Base-by-base conservation (phyloP, 1,139 yeast species). In the Yamadazyma trypodendri region DNA sequence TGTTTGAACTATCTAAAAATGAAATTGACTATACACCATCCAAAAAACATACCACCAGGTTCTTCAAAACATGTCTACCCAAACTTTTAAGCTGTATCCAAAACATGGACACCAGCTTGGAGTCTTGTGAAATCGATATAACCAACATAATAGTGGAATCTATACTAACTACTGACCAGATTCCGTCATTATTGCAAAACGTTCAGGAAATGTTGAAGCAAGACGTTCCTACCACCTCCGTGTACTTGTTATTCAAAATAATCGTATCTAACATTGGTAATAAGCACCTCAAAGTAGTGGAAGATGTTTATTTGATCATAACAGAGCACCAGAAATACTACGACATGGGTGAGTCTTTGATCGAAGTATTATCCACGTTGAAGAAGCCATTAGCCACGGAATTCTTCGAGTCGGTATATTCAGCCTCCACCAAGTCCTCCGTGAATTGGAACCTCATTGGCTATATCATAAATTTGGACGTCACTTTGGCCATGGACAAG, bases 311-410 rank as follows among this genome's bases (percentile, higher is more conserved):
- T 47, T 51, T 58, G 12, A 35, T 58, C 7, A 63, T 78, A 10
- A 61, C 67, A 2, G 38, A 50, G 8, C 41, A 40, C 2, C 43
- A 51, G 1, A 50, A 58, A 12, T 63, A 60, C 42, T 62, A 65
- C 5, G 42, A 53, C 1, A 51, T 71, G 20, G 56, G 78, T 1
- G 70, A 74, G 28, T 34, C 45, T 1, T 54, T 79, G 24, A 58
- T 79, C 32, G 57, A 52, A 13, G 58, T 58, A 20, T 56, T 75
- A 35, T 60, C 71, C 2, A 45, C 56, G 5, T 61, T 69, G 2
- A 75, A 75, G 42, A 75, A 69, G 45, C 63, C 80, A 0, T 55
- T 80, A 34, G 73, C 84, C 0, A 60, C 67, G 4, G 60, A 60
- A 2, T 78, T 79, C 44, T 60, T 77, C 29, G 55, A 61, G 25